Conservation (phyloP, 768 basidiomycete genomes). For the Podaxis sp. region DNA sequence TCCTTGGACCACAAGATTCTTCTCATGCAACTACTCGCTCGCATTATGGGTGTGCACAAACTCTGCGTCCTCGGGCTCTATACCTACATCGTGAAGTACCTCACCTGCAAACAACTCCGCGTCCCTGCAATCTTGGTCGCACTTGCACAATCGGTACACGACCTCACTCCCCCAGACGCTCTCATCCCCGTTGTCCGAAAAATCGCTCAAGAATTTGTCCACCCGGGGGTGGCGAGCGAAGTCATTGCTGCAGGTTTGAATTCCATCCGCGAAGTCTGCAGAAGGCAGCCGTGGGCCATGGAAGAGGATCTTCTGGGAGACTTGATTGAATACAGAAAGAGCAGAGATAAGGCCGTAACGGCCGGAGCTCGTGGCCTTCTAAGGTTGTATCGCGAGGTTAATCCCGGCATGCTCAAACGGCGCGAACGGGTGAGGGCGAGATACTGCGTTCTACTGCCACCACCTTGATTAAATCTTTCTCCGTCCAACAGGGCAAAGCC, state of each 20-base stretch:
- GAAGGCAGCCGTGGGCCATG: constrained; percentile 95
- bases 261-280: constrained; percentile 90
- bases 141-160: constrained; percentile 92
- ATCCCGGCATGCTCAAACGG: constrained; percentile 86
- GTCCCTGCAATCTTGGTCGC: constrained; percentile 91
- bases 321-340: constrained; percentile 92
- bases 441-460: not conserved
- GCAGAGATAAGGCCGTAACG: constrained; percentile 88
- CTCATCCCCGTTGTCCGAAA: constrained; percentile 87
- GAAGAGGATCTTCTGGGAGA: constrained; percentile 91
- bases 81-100: constrained; percentile 92
- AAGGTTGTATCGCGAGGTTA: constrained; percentile 92
- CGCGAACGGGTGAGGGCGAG: constrained; percentile 65
- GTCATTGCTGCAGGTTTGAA: constrained; percentile 97
- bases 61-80: constrained; percentile 93
- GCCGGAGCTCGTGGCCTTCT: constrained; percentile 85
- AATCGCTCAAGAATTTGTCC: constrained; percentile 92
- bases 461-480: not conserved
- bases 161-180: constrained; percentile 90
- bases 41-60: constrained; percentile 91
- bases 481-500: constrained; percentile 73
- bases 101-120: constrained; percentile 86
- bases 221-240: constrained; percentile 93
- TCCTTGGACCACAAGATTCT: constrained; percentile 96
- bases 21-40: constrained; percentile 92